Evolutionary conservation across 176 grass and related monocot species (phyloP).

Genomic region (Zea luxurians): DNA sequence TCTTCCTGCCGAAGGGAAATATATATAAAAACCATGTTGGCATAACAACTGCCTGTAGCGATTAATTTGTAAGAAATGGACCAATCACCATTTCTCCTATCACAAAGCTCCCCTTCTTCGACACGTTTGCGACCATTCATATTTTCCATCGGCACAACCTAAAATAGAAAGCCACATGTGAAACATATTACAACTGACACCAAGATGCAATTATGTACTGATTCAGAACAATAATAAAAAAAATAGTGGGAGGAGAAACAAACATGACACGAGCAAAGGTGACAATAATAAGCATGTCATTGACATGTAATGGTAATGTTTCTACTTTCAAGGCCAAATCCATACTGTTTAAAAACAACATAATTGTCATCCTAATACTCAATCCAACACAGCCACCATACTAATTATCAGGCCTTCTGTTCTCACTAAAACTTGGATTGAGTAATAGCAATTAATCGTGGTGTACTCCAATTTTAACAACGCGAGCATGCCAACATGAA

Average conservation of each 20-base stretch:
- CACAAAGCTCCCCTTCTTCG: conserved; percentile 85
- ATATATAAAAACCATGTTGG: not conserved
- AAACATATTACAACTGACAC: not conserved
- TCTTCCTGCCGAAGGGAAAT: conserved; percentile 63
- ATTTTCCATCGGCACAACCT: conserved; percentile 99
- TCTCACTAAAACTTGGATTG: not conserved
- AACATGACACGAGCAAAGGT: not conserved
- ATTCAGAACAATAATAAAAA: not conserved
- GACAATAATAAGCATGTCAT: not conserved
- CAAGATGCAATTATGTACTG: not conserved
- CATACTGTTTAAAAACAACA: not conserved
- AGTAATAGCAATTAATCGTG: not conserved
- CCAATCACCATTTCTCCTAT: conserved; percentile 91
- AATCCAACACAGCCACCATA: conserved; percentile 1
- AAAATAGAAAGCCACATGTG: conserved; percentile 21
- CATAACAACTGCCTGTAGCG: not conserved
- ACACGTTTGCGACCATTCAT: conserved; percentile 83
- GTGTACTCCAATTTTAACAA: not conserved
- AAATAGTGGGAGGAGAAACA: not conserved
- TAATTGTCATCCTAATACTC: not conserved
- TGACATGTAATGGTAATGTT: not conserved
- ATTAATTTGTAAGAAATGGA: conserved; percentile 24
- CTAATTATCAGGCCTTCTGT: not conserved
- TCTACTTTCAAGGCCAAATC: not conserved
- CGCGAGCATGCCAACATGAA: not conserved